Evolutionary conservation across 1,284 basidiomycete genomes (phyloP).

Genomic region (Tylopilus sp.): DNA sequence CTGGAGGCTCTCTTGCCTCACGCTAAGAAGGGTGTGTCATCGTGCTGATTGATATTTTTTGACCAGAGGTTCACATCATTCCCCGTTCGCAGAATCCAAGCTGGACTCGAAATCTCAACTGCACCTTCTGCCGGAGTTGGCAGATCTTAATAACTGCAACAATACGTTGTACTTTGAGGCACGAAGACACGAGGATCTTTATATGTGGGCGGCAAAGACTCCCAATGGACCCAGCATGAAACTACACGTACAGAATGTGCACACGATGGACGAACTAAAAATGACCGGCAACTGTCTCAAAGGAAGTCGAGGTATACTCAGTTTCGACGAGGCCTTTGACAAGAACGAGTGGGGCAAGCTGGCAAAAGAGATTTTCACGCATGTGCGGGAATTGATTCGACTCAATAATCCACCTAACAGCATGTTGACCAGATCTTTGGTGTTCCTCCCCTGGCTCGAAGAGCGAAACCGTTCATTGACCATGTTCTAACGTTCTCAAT

Average conservation of each 20-base stretch:
- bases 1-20: constrained; percentile 90
- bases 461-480: constrained; percentile 96
- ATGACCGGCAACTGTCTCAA: constrained; percentile 99
- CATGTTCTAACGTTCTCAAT: constrained; percentile 96
- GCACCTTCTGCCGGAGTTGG: constrained; percentile 91
- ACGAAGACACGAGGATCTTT: constrained; percentile 92
- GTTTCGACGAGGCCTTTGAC: constrained; percentile 92
- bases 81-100: constrained; percentile 71
- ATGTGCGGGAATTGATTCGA: constrained; percentile 57
- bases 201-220: constrained; percentile 95
- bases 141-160: constrained; percentile 98
- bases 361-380: constrained; percentile 94
- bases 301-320: constrained; percentile 88
- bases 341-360: constrained; percentile 84
- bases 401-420: constrained; percentile 6
- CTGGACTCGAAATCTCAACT: constrained; percentile 97
- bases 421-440: constrained; percentile 76
- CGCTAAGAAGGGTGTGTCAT: constrained; percentile 84
- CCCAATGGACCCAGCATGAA: constrained; percentile 98
- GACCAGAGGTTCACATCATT: background rate
- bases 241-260: constrained; percentile 96
- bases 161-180: constrained; percentile 98
- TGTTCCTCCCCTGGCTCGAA: constrained; percentile 85
- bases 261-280: constrained; percentile 99
- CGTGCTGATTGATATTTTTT: background rate